A percentile compares a stretch with the other conserved stretches of the same genome.
phyloP scores from a whole-genome alignment of 352 stramenopile species.

The Phytophthora rubi region DNA sequence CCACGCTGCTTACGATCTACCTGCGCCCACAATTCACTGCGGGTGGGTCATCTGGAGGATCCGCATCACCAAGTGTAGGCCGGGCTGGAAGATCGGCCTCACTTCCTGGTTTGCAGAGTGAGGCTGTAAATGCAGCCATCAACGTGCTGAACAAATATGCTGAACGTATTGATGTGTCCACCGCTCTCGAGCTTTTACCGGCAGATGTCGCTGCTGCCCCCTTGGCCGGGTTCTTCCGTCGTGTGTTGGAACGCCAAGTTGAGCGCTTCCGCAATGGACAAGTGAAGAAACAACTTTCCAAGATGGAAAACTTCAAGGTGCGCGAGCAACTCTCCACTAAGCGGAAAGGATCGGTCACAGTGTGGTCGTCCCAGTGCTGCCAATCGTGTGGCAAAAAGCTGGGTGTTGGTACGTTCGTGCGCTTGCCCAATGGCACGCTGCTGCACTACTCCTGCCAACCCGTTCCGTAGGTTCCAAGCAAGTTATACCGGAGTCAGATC shows the following conservation, averaged over 20 bases:
- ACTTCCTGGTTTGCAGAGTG: conserved; percentile 41
- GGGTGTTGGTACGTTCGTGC: conserved; percentile 74
- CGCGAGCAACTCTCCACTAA: conserved; percentile 69
- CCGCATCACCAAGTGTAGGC: conserved; percentile 12
- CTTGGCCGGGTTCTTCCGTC: conserved; percentile 70
- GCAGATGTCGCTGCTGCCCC: conserved; percentile 55
- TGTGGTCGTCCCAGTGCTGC: conserved; percentile 81
- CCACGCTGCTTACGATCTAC: conserved; percentile 76
- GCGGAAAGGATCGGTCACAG: conserved; percentile 71
- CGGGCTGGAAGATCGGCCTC: conserved; percentile 15
- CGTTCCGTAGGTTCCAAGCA: conserved; percentile 19
- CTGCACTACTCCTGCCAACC: conserved; percentile 84
- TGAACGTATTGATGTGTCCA: conserved; percentile 82
- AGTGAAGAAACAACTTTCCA: conserved; percentile 87
- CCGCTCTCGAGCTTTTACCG: conserved; percentile 75
- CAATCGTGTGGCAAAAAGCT: conserved; percentile 75
- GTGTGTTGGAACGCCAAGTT: conserved; percentile 78
- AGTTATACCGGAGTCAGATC: conserved; percentile 42
- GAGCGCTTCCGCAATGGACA: conserved; percentile 80
- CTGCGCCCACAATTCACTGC: conserved; percentile 49
- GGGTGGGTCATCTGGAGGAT: conserved; percentile 22
- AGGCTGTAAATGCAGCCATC: conserved; percentile 71
- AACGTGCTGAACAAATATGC: conserved; percentile 85
- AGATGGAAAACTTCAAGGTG: conserved; percentile 89
- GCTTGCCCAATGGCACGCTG: conserved; percentile 59